phyloP scores from a whole-genome alignment of 2,329 filamentous ascomycete genomes.

The Incumbomyces delicatus region DNA sequence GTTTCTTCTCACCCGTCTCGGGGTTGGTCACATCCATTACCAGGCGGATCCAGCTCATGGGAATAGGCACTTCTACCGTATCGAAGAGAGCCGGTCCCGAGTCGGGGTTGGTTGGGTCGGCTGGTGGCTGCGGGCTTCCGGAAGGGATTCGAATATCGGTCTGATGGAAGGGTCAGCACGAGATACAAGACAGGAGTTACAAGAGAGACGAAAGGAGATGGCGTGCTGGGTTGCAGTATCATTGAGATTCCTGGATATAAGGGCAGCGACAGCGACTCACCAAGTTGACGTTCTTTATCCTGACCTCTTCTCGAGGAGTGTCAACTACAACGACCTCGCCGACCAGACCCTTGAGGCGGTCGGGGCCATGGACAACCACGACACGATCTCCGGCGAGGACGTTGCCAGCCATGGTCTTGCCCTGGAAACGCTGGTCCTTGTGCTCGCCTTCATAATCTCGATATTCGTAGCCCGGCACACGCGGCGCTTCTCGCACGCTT shows the following conservation, averaged over 20 bases:
- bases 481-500: slow-evolving; percentile 19
- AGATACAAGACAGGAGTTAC: too few species aligned
- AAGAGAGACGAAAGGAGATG: too few species aligned
- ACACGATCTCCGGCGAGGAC: slow-evolving; percentile 66
- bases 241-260: too few species aligned
- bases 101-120: neutral
- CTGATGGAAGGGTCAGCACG: slow-evolving; percentile 21
- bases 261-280: too few species aligned
- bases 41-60: slow-evolving; percentile 66
- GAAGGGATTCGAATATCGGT: slow-evolving; percentile 35
- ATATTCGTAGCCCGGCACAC: slow-evolving; percentile 10
- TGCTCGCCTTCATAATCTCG: slow-evolving; percentile 25
- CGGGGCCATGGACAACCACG: slow-evolving; percentile 65
- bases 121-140: slow-evolving; percentile 27
- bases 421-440: slow-evolving; percentile 14
- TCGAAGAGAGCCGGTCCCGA: slow-evolving; percentile 26
- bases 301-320: slow-evolving; percentile 45
- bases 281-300: slow-evolving; percentile 53
- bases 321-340: slow-evolving; percentile 56
- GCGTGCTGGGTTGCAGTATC: too few species aligned
- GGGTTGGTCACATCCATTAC: slow-evolving; percentile 65
- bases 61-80: slow-evolving; percentile 47
- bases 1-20: slow-evolving; percentile 53
- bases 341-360: slow-evolving; percentile 66
- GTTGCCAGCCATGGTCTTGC: slow-evolving; percentile 43